Evolutionary conservation across 2,329 filamentous ascomycete genomes (phyloP), one percentile per base, ranked within the genome.

Genomic region (Hymenoscyphus infarciens): DNA sequence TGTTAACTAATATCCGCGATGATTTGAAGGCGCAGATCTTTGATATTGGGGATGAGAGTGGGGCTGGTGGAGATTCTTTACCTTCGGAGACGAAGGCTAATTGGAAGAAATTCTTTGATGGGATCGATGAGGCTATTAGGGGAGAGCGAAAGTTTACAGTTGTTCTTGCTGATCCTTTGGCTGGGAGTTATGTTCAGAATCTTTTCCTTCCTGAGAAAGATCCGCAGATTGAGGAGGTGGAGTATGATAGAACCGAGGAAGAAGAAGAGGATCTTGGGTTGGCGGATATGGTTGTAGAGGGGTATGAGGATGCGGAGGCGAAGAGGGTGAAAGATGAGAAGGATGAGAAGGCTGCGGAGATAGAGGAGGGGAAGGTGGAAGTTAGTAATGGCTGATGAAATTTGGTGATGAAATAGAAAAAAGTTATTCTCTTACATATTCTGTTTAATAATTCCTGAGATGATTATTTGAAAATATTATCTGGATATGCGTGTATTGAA

Each of bases 211-310:
- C 90, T 1, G 80, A 82, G 56, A 78, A 80, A 0, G 95, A 99
- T 73, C 88, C 88, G 16, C 89, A 95, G 77, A 89, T 99, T 74
- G 86, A 83, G 62, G 82, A 85, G 2, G 90, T 91, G 77, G 89
- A 91, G 33, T 99, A 99, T 75, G 85, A 90, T 64, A 84, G 95
- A 64, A 97, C 94, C 0, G 87, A 89, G 0, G 91, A 97, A 75
- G 95, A 99, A 74, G 91, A 97, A 77, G 95, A 99, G 72, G 91
- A 97, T 63, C 80, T 99, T 11, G 95, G 95, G 0, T 78, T 99
- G 67, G 87, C 81, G 63, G 95, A 99, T 73, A 99, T 99, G 87
- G 95, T 94, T 82, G 87, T 87, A 0, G 93, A 98, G 75, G 87
- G 87, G 0, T 98, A 99, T 67, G 70, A 68, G 33, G 70, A 75